These are phyloP conservation scores for Xerophyta viscosa DNA, from an alignment of 106 monocot species.

Conservation along the genomic window DNA sequence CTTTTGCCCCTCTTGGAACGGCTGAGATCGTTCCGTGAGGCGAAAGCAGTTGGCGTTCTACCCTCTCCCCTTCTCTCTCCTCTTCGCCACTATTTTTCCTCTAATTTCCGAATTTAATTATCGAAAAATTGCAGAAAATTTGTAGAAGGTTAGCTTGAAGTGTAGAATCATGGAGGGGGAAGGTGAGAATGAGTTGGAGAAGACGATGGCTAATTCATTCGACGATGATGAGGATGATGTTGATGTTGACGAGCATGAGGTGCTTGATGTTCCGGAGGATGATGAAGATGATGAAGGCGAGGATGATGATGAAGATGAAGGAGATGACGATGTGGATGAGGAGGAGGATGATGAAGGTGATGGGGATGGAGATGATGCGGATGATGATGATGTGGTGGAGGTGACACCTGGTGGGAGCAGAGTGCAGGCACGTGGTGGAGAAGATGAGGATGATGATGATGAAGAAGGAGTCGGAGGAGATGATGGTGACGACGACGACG, in stretches of 20 bases:
- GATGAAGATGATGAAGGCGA: background rate
- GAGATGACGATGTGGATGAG: background rate
- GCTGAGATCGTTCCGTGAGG: background rate
- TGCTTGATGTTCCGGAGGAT: background rate
- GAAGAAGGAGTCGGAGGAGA: background rate
- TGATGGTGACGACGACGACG: background rate
- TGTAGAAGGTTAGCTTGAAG: too few species aligned
- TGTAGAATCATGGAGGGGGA: slow-evolving; percentile 4
- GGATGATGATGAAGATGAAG: background rate
- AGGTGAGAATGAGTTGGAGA: slow-evolving; percentile 6
- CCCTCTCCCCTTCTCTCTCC: background rate
- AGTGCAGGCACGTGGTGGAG: background rate
- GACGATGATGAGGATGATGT: background rate
- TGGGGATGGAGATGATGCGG: slow-evolving; percentile 2
- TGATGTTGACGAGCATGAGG: too few species aligned
- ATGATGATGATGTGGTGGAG: slow-evolving; percentile 2
- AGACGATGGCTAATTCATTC: too few species aligned
- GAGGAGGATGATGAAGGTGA: slow-evolving; percentile 1
- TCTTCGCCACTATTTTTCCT: background rate
- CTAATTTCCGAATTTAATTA: background rate
- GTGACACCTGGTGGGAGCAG: background rate
- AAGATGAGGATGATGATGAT: slow-evolving; percentile 3
- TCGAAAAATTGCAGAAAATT: background rate
- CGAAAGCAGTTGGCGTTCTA: background rate
- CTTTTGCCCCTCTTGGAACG: background rate